Conservation (phyloP, 2,329 filamentous ascomycete genomes). For the Curvularia sp. region DNA sequence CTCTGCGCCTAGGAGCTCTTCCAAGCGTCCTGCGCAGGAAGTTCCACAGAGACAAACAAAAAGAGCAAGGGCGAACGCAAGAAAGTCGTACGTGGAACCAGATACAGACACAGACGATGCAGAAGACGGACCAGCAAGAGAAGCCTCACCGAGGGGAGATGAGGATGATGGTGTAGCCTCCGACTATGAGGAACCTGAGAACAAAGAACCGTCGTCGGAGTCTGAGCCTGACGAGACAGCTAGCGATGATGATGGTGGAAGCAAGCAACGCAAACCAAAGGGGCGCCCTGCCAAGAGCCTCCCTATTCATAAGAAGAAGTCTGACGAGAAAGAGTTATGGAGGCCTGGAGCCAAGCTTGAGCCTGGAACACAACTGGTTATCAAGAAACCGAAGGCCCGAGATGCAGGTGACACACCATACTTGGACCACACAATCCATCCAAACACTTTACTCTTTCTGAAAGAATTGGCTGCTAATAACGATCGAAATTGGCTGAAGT, state of each 20-base stretch:
- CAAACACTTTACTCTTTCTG: slow-evolving; percentile 69
- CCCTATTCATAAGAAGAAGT: slow-evolving; percentile 32
- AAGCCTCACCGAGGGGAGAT: slow-evolving; percentile 40
- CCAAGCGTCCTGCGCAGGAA: slow-evolving; percentile 46
- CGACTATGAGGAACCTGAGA: slow-evolving; percentile 54
- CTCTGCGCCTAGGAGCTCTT: slow-evolving; percentile 39
- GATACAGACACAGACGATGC: slow-evolving; percentile 33
- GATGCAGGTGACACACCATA: slow-evolving; percentile 66
- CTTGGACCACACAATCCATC: slow-evolving; percentile 64
- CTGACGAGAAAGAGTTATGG: slow-evolving; percentile 61
- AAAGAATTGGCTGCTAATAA: slow-evolving; percentile 67
- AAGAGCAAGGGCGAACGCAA: slow-evolving; percentile 43
- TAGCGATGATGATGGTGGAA: slow-evolving; percentile 40
- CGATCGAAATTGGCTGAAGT: slow-evolving; percentile 69
- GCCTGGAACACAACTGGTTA: slow-evolving; percentile 67
- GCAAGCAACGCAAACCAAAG: slow-evolving; percentile 36
- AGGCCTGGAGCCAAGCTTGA: slow-evolving; percentile 63
- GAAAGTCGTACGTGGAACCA: slow-evolving; percentile 47
- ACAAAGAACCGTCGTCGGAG: slow-evolving; percentile 37
- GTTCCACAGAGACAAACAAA: slow-evolving; percentile 46
- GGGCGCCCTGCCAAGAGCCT: slow-evolving; percentile 29
- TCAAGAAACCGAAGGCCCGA: slow-evolving; percentile 69
- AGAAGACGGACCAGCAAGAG: slow-evolving; percentile 28
- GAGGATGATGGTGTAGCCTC: slow-evolving; percentile 47
- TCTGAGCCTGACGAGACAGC: slow-evolving; percentile 43